A percentile compares a stretch with the other conserved stretches of the same genome.
phyloP scores from a whole-genome alignment of 805 yeast species.

The Ogataea angusta region DNA sequence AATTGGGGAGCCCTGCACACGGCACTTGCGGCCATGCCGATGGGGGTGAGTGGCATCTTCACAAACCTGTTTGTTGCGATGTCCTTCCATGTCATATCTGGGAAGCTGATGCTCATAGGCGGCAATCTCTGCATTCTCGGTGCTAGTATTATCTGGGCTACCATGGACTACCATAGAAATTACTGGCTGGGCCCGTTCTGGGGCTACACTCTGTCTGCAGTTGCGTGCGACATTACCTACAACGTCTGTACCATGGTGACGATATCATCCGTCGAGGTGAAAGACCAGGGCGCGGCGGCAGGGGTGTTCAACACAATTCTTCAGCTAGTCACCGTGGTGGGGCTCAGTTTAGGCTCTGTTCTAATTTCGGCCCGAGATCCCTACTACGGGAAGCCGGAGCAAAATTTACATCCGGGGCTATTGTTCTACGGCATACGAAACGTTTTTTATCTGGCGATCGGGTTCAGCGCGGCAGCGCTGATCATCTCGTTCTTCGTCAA shows the following conservation, averaged over 20 bases:
- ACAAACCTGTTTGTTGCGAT: conserved; percentile 40
- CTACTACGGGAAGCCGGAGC: conserved; percentile 24
- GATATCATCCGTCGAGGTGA: conserved; percentile 32
- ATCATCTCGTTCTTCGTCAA: conserved; percentile 28
- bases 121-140: conserved; percentile 30
- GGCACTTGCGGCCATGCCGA: conserved; percentile 37
- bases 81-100: conserved; percentile 37
- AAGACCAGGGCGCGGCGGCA: conserved; percentile 38
- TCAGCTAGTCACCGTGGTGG: conserved; percentile 36
- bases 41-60: conserved; percentile 35
- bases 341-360: conserved; percentile 36
- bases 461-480: conserved; percentile 27
- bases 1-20: conserved; percentile 36
- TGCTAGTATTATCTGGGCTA: conserved; percentile 37
- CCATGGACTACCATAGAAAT: conserved; percentile 26
- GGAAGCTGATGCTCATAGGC: conserved; percentile 30
- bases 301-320: conserved; percentile 39
- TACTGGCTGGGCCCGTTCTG: conserved; percentile 44
- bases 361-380: conserved; percentile 30
- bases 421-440: conserved; percentile 30
- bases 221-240: conserved; percentile 42
- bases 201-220: conserved; percentile 31
- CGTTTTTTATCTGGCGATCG: conserved; percentile 36
- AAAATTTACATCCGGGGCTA: conserved; percentile 12
- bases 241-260: conserved; percentile 40